A percentile compares a stretch with the other conserved stretches of the same genome.
These are phyloP conservation scores for Erodium texanum DNA, from an alignment of 441 rosid species.

Conservation along the genomic window DNA sequence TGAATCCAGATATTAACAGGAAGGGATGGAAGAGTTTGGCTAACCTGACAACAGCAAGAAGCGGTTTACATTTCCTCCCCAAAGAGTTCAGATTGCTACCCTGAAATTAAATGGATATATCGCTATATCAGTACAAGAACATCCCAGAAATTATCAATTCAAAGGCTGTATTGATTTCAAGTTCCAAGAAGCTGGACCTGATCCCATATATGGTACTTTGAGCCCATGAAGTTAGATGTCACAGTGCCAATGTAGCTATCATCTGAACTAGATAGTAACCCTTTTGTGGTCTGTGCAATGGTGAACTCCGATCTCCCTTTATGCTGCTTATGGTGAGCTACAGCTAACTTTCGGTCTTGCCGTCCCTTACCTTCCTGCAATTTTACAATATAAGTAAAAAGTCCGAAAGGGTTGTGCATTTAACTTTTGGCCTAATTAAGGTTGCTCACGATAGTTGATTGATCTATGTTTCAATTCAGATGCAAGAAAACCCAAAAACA, in stretches of 20 bases:
- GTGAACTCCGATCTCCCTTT: conserved; percentile 58
- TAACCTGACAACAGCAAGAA: conserved; percentile 63
- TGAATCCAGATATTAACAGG: neutral
- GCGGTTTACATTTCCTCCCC: conserved; percentile 43
- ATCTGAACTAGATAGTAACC: conserved; percentile 52
- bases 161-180: neutral
- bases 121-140: conserved; percentile 8
- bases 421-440: neutral
- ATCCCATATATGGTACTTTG: conserved; percentile 74
- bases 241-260: conserved; percentile 61
- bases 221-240: conserved; percentile 78
- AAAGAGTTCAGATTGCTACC: conserved; percentile 29
- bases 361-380: conserved; percentile 83
- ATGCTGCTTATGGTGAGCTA: conserved; percentile 59
- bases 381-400: conserved; percentile 17
- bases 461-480: too few species aligned
- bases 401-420: neutral
- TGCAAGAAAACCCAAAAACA: too few species aligned
- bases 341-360: conserved; percentile 73
- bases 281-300: conserved; percentile 62
- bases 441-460: neutral
- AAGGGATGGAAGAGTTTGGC: conserved; percentile 18
- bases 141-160: neutral
- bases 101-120: conserved; percentile 30
- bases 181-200: conserved; percentile 35